These are phyloP conservation scores for Boletus sp. DNA, from an alignment of 1,284 basidiomycete species.

Conservation along the genomic window DNA sequence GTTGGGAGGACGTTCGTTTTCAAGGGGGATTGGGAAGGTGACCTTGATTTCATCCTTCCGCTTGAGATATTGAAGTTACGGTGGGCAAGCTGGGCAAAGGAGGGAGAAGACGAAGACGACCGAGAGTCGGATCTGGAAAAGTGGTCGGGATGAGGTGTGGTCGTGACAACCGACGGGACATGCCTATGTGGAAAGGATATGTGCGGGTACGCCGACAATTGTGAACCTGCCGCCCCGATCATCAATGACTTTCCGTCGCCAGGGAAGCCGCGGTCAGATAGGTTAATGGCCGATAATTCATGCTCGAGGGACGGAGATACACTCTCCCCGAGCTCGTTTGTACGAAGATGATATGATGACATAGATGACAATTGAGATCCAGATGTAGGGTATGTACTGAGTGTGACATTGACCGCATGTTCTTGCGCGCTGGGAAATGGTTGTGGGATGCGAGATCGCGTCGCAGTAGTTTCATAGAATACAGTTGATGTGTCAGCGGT, in stretches of 20 bases:
- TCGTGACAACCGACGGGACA: conserved; percentile 41
- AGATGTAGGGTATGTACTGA: conserved; percentile 41
- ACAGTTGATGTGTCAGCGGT: conserved; percentile 48
- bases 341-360: conserved; percentile 29
- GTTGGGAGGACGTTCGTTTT: conserved; percentile 17
- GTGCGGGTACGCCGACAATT: conserved; percentile 19
- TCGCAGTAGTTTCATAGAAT: conserved; percentile 55
- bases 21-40: conserved; percentile 34
- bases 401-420: conserved; percentile 24
- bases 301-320: conserved; percentile 21
- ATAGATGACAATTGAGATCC: conserved; percentile 43
- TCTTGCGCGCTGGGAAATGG: conserved; percentile 19
- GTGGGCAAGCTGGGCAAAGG: conserved; percentile 26
- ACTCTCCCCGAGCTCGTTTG: conserved; percentile 13
- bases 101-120: conserved; percentile 15
- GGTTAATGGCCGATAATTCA: conserved; percentile 18
- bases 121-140: conserved; percentile 23
- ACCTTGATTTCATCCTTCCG: conserved; percentile 25
- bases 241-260: conserved; percentile 4
- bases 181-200: conserved; percentile 30
- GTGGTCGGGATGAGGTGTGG: conserved; percentile 34
- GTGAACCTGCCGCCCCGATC: conserved; percentile 7
- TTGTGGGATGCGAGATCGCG: conserved; percentile 27
- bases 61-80: conserved; percentile 21
- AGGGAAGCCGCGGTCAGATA: conserved; percentile 16